Evolutionary conservation across 1,284 basidiomycete genomes (phyloP).

Genomic region (Phellopilus nigrolimitatus): DNA sequence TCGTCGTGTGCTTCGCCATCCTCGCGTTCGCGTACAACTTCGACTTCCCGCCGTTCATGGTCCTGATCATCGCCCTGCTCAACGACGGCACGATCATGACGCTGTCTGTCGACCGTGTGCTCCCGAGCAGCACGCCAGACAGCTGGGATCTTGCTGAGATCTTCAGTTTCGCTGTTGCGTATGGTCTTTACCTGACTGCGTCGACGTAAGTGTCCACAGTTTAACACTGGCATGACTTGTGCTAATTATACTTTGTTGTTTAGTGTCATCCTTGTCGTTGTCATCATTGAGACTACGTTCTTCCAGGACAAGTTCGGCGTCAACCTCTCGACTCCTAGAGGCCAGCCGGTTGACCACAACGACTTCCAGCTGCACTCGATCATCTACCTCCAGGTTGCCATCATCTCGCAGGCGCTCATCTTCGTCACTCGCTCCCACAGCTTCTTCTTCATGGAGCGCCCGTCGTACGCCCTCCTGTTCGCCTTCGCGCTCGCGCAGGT

Average conservation of each 20-base stretch:
- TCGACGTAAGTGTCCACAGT: constrained; percentile 66
- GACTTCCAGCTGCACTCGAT: constrained; percentile 77
- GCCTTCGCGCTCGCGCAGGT: constrained; percentile 94
- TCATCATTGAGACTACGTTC: constrained; percentile 86
- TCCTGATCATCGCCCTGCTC: constrained; percentile 93
- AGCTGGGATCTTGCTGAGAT: constrained; percentile 97
- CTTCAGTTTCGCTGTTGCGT: constrained; percentile 92
- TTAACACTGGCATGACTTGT: background rate
- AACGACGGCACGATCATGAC: constrained; percentile 99
- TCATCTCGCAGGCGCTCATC: constrained; percentile 97
- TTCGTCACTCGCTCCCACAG: constrained; percentile 95
- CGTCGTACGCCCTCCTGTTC: constrained; percentile 81
- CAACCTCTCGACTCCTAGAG: constrained; percentile 37
- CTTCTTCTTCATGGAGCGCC: constrained; percentile 98
- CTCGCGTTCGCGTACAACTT: constrained; percentile 95
- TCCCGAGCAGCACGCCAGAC: constrained; percentile 89
- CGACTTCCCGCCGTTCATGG: constrained; percentile 99
- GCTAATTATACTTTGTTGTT: constrained; percentile 30
- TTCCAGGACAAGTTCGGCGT: constrained; percentile 89
- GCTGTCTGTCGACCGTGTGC: constrained; percentile 92
- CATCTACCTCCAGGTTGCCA: constrained; percentile 89
- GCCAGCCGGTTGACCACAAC: constrained; percentile 55
- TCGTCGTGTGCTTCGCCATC: constrained; percentile 95
- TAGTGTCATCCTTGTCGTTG: constrained; percentile 74
- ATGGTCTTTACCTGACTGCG: constrained; percentile 87